Evolutionary conservation across 2,329 filamentous ascomycete species (phyloP).

Genomic region (Camillea tinctor): DNA sequence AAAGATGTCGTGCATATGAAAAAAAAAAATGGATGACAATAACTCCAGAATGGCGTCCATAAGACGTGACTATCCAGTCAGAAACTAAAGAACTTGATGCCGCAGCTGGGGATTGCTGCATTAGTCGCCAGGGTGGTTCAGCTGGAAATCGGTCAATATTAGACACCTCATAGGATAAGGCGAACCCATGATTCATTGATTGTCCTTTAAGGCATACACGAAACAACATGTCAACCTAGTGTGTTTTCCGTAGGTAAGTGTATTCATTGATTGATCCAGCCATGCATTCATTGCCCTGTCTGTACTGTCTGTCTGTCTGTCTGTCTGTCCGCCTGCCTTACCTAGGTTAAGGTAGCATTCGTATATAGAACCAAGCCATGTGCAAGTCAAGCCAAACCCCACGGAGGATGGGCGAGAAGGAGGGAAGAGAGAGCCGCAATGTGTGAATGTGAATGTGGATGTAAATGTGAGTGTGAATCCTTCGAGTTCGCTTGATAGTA

Average conservation of each 20-base stretch:
- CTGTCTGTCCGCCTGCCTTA: background rate
- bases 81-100: background rate
- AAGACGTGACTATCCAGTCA: background rate
- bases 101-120: too few relatives aligned
- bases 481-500: background rate
- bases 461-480: background rate
- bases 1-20: background rate
- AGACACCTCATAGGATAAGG: background rate
- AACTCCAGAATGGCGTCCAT: too few relatives aligned
- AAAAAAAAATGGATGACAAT: background rate
- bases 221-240: too few relatives aligned
- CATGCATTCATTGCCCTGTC: too few relatives aligned
- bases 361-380: too few relatives aligned
- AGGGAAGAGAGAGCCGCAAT: background rate
- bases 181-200: too few relatives aligned
- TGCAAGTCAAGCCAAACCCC: too few relatives aligned
- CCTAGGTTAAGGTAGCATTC: too few relatives aligned
- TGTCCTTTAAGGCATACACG: background rate
- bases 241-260: too few relatives aligned
- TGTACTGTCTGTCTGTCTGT: too few relatives aligned
- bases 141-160: background rate
- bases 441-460: too few relatives aligned
- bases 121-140: background rate
- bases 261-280: too few relatives aligned
- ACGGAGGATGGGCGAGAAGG: background rate